Conservation (phyloP, 371 early-diverging fungal species). For the Massospora cicadina region DNA sequence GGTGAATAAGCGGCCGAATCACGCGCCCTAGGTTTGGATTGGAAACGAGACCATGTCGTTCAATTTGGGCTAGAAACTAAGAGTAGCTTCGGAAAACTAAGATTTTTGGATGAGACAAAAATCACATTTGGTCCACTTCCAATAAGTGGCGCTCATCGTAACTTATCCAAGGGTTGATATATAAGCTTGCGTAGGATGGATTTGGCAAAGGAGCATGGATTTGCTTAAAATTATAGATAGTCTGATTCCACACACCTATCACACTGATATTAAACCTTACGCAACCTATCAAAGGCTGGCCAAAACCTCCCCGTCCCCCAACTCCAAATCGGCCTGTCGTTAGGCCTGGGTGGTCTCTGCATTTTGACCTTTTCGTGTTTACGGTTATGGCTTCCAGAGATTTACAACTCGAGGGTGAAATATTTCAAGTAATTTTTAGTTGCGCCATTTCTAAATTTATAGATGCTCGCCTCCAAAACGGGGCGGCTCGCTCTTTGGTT, state of each 20-base stretch:
- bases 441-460: background rate
- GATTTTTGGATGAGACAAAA: no score
- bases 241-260: no score
- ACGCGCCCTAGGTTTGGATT: no score
- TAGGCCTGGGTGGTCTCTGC: slow-evolving; percentile 1
- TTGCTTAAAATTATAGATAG: no score
- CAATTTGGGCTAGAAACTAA: no score
- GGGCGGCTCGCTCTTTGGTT: background rate
- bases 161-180: background rate
- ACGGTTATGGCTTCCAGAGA: background rate
- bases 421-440: background rate
- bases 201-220: background rate
- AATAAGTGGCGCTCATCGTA: background rate
- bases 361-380: slow-evolving; percentile 1
- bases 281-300: background rate
- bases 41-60: no score
- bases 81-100: no score
- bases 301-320: background rate
- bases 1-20: no score
- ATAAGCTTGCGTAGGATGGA: background rate
- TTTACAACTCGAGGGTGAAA: background rate
- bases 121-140: background rate
- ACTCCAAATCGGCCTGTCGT: background rate
- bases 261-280: background rate
- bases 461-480: background rate